Conservation (phyloP, 176 grass and related monocot species). For the Eragrostis nindensis region DNA sequence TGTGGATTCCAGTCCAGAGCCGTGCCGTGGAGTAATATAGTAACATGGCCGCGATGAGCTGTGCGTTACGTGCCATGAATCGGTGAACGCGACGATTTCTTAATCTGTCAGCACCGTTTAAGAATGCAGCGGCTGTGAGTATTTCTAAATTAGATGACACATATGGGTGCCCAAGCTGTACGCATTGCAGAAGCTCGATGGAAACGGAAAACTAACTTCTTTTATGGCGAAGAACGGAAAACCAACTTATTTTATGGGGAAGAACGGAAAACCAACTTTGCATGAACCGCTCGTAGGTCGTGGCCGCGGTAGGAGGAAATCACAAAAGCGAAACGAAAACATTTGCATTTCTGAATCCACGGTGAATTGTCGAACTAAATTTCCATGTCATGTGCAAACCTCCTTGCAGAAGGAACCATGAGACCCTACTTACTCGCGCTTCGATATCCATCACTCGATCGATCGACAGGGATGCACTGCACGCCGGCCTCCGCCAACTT, state of each 20-base stretch:
- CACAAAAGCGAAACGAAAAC: not conserved
- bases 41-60: not conserved
- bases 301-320: not conserved
- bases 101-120: not conserved
- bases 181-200: not conserved
- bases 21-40: not conserved
- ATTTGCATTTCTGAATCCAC: not conserved
- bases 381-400: not conserved
- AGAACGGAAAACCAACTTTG: not conserved
- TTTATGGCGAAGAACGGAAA: too few relatives aligned
- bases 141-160: not conserved
- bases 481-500: not conserved
- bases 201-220: not conserved
- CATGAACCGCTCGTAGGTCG: not conserved
- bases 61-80: conserved; percentile 22
- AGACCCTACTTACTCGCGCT: not conserved
- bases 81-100: not conserved
- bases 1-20: not conserved
- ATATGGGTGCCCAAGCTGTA: not conserved
- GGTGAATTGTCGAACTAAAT: not conserved
- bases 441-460: not conserved
- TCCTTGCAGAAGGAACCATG: not conserved
- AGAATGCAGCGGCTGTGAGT: not conserved
- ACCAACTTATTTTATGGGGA: too few relatives aligned
- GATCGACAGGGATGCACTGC: not conserved